Base-by-base conservation (phyloP, 352 stramenopile species). In the Aphanomyces invadans region DNA sequence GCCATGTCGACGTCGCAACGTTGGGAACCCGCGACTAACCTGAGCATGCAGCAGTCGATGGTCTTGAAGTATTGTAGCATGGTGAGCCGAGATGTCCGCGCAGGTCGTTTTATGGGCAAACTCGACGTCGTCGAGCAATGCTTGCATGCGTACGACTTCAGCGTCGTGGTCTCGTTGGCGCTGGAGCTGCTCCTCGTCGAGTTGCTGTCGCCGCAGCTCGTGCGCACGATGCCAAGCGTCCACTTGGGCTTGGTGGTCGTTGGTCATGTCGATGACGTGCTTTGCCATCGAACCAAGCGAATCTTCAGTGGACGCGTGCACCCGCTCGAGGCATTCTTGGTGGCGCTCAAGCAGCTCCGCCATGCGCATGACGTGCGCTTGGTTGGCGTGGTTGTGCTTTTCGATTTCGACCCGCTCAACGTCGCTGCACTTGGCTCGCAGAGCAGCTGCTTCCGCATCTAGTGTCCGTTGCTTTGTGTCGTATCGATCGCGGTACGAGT, bases 351-450 rank as follows among this genome's bases (percentile, higher is more conserved):
- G 1, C 11, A 48, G 3, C 3, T 12, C n/a, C 2, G 21, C 26
- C 29, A 62, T 31, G 17, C 21, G 29, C 29, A 12, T 2, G 11
- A 19, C n/a, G 25, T 62, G 54, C 3, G 15, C 17, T 48, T 62
- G 25, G 25, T 48, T 62, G 4, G 33, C 31, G 0, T 45, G 19
- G 11, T 62, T 62, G 21, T 62, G 54, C 54, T 25, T 17, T 36
- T 62, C 54, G 36, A 62, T 32, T 28, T 62, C 54, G 1, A 4
- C 2, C 3, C 36, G 54, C 54, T 62, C 54, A 5, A 62, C 36
- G 17, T 45, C 31, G 32, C 54, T 62, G 21, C 31, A 62, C 2
- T 44, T 15, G 11, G 2, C 17, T 5, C 32, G 54, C 54, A 62
- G 32, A 4, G n/a, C 36, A 4, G 5, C n/a, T 17, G 46, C 25